Evolutionary conservation across 2,329 filamentous ascomycete species (phyloP).

Genomic region (Colletotrichum echinochloae): DNA sequence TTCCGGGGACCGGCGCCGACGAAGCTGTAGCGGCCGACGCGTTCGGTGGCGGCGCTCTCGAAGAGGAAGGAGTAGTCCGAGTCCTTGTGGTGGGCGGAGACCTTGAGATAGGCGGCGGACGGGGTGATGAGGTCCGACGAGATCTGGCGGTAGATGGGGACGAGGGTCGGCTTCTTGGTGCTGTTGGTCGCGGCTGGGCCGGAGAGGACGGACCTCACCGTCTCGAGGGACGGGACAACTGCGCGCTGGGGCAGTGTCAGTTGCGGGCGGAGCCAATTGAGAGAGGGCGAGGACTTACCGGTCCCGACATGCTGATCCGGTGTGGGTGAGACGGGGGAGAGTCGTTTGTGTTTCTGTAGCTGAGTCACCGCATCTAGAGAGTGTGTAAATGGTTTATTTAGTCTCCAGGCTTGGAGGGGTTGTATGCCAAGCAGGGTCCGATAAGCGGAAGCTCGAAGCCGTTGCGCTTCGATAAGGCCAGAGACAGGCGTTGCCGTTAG

Average conservation of each 20-base stretch:
- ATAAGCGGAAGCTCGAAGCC: slow-evolving; percentile 38
- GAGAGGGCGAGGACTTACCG: slow-evolving; percentile 19
- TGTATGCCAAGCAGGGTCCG: slow-evolving; percentile 21
- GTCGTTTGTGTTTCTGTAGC: slow-evolving; percentile 18
- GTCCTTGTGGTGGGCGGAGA: slow-evolving; percentile 76
- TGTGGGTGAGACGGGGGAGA: slow-evolving; percentile 14
- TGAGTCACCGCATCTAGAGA: slow-evolving; percentile 33
- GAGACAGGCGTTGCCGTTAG: slow-evolving; percentile 34
- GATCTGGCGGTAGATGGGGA: slow-evolving; percentile 86
- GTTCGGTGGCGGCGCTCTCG: slow-evolving; percentile 94
- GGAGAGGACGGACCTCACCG: slow-evolving; percentile 57
- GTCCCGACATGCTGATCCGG: slow-evolving; percentile 37
- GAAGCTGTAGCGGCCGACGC: slow-evolving; percentile 95
- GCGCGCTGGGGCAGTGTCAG: slow-evolving; percentile 48
- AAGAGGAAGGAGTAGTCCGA: slow-evolving; percentile 92
- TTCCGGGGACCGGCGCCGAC: slow-evolving; percentile 85
- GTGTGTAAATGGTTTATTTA: slow-evolving; percentile 28
- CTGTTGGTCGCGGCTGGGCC: slow-evolving; percentile 44
- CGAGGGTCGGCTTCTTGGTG: slow-evolving; percentile 71
- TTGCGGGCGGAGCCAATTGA: slow-evolving; percentile 23
- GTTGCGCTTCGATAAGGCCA: slow-evolving; percentile 35
- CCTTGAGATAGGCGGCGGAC: slow-evolving; percentile 93
- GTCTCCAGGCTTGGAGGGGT: slow-evolving; percentile 37
- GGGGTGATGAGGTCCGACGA: slow-evolving; percentile 94
- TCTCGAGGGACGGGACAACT: slow-evolving; percentile 60